Base-by-base conservation (phyloP, 2,329 filamentous ascomycete genomes). In the Atkinsonella hypoxylon region DNA sequence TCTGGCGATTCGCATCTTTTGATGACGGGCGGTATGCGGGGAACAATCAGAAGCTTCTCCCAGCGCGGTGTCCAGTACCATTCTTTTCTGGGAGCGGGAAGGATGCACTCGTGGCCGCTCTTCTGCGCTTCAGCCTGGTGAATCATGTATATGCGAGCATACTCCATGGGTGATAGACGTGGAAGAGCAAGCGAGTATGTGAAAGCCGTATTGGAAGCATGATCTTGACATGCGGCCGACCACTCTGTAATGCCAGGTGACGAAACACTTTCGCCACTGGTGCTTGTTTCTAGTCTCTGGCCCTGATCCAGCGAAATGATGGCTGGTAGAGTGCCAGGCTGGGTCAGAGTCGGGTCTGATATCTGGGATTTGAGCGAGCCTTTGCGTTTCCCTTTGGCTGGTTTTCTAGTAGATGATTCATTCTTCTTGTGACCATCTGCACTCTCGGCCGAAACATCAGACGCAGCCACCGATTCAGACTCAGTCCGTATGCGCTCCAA, bases 111-210 rank as follows among this genome's bases (percentile, higher is more conserved):
- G 18, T 53, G 58, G 8, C 54, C 47, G 8, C 64, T 58, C n/a
- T 52, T 58, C 15, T 61, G 57, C 12, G 63, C 58, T 13, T 54
- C 51, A 5, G 63, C 58, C 42, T 66, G 62, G 44, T 67, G 63
- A 2, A 71, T 52, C 34, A 68, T 57, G 45, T 65, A 67, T 6
- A 62, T 55, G 8, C 69, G 62, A 9, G 60, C 51, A 45, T 70
- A 70, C 42, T 71, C 69, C 66, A 71, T 69, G 1, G 67, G 66
- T 1, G 68, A 69, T 4, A 71, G 46, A 0, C 67, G 62, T 0
- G 67, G 65, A 18, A 18, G 44, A 22, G 45, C 49, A 15, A 53
- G 12, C 5, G 36, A 13, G 13, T 49, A 46, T 4, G 26, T 11
- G 8, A 45, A 32, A 13, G 40, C 50, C 9, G 52, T 10, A 17